Evolutionary conservation across 2,329 filamentous ascomycete species (phyloP), one percentile per base, ranked within the genome.

Genomic region (Aspergillus jensenii): DNA sequence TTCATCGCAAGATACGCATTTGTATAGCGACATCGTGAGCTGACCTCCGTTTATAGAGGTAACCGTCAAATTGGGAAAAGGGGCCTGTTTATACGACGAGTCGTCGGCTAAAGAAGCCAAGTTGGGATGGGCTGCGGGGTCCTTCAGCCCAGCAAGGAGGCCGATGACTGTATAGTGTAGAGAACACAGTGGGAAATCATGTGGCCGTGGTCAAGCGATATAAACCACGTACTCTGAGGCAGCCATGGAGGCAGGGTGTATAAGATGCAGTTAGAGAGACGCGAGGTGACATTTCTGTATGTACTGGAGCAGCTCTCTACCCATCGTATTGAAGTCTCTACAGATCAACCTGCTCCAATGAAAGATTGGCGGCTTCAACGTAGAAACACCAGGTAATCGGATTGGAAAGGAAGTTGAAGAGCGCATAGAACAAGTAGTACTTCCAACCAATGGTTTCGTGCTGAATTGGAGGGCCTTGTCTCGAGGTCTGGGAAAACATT

Each of bases 11-110:
- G 45, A 50, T 7, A 31, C 41, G 15, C 56, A 58, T 27, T 50
- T 58, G 25, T 54, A 58, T 17, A 58, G 56, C 15, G 51, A 49
- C 51, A 54, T 54, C 11, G 15, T 27, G 39, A 27, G 5, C 49
- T n/a, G 49, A n/a, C 19, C 44, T n/a, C 6, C 5, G 35, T 3
- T 37, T 6, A 37, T 3, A 37, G 6, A 37, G 6, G 14, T 11
- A 11, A 37, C 15, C 4, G 14, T 7, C 35, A 37, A 37, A 37
- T 6, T n/a, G 35, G 8, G 27, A 1, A 31, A 3, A 9, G 15
- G 12, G 15, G 12, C 15, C 14, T 37, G 35, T 37, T 37, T 37
- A 37, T 37, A 37, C 12, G 35, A n/a, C 35, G 35, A n/a, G 35
- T 19, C 27, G 45, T 48, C 45, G 45, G 45, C 45, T 48, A 48